A percentile compares a stretch with the other conserved stretches of the same genome.
Evolutionary conservation across 768 basidiomycete species (phyloP).

Genomic region (Lepiota subincarnata): DNA sequence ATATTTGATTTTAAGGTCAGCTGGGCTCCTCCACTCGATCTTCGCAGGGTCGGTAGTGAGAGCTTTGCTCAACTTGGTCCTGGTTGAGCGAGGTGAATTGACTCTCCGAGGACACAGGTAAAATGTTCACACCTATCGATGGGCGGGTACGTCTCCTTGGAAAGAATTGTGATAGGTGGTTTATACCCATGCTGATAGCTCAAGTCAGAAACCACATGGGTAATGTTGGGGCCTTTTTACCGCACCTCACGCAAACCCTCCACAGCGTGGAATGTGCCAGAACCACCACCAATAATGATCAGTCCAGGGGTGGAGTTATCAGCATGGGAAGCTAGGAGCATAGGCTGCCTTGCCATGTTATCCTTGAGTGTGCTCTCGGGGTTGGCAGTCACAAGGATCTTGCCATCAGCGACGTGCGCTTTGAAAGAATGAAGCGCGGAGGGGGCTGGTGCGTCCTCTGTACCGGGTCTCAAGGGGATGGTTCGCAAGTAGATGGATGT

Average conservation of each 20-base stretch:
- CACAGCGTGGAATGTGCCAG: slow-evolving; percentile 70
- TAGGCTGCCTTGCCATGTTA: slow-evolving; percentile 63
- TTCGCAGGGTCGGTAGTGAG: slow-evolving; percentile 77
- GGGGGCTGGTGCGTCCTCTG: slow-evolving; percentile 89
- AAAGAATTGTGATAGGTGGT: slow-evolving; percentile 72
- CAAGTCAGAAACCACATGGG: background rate
- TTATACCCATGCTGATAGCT: slow-evolving; percentile 65
- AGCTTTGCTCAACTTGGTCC: slow-evolving; percentile 87
- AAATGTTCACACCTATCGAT: slow-evolving; percentile 60
- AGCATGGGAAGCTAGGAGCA: slow-evolving; percentile 41
- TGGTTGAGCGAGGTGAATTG: slow-evolving; percentile 22
- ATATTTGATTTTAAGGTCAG: slow-evolving; percentile 74
- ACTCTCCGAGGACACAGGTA: background rate
- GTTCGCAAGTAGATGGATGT: background rate
- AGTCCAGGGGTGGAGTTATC: slow-evolving; percentile 54
- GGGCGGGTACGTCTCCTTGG: slow-evolving; percentile 76
- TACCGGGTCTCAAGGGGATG: slow-evolving; percentile 14
- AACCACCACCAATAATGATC: slow-evolving; percentile 84
- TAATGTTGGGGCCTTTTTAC: too few species aligned
- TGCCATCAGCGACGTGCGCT: slow-evolving; percentile 58
- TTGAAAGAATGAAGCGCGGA: slow-evolving; percentile 77
- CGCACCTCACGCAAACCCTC: slow-evolving; percentile 79
- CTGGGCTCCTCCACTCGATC: slow-evolving; percentile 65
- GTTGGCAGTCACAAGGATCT: slow-evolving; percentile 76
- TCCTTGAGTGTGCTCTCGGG: slow-evolving; percentile 55